Base-by-base conservation (phyloP, 2,329 filamentous ascomycete species). In the Teratosphaeria nubilosa region DNA sequence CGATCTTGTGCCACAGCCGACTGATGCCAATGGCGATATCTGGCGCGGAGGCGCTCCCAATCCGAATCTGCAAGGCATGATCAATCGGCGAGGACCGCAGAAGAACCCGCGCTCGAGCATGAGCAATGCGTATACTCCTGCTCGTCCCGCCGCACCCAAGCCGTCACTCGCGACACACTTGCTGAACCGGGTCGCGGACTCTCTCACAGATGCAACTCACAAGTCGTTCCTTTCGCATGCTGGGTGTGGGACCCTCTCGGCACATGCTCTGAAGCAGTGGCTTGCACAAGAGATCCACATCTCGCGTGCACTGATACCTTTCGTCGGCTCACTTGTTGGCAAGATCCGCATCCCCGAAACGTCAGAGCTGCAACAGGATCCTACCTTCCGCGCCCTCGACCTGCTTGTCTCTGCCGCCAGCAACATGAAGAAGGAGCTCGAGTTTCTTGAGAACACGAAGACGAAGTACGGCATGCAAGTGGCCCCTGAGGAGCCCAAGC, bases 221-320 rank as follows among this genome's bases (percentile, higher is more conserved):
- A 80, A 84, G 56, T 77, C 82, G 0, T 90, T 90, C 72, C 81
- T 90, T 55, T 77, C 76, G 11, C 78, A 82, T 53, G 86, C 86
- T 5, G 86, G 86, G 14, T 76, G 78, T 57, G 86, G 87, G 24
- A 80, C 78, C 0, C 74, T 87, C 20, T 74, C 81, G 20, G 82
- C 82, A 54, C 66, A 75, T 0, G 73, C 77, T 1, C 75, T 90
- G 11, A 79, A 80, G 22, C 77, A 79, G 69, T 90, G 87, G 87
- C 82, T 90, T 51, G 82, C 83, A 13, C 86, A 88, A 70, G 86
- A 90, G 71, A 78, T 84, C 9, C 80, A 90, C 59, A 87, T 89
- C 72, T 83, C 86, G 34, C 84, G 87, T 62, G 81, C 82, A 55
- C 88, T 89, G 72, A 81, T 88, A 64, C 78, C 80, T 27, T 88